A percentile compares a stretch with the other conserved stretches of the same genome.
Evolutionary conservation across 805 yeast genomes (phyloP).

Genomic region (Nakazawaea molendinolei): DNA sequence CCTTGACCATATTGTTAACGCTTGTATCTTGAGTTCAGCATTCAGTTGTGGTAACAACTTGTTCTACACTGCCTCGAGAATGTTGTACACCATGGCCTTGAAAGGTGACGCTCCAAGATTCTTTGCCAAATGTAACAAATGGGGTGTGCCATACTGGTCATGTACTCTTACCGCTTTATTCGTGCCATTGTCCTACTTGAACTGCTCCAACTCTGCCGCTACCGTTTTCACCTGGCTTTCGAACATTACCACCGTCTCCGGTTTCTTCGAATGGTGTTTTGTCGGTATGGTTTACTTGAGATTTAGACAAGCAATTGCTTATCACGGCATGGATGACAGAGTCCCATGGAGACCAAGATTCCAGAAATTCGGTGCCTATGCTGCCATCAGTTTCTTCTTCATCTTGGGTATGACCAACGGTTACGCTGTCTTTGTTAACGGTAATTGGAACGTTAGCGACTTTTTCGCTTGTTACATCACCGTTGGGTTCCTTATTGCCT

Average conservation of each 20-base stretch:
- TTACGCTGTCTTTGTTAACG: slow-evolving; percentile 55
- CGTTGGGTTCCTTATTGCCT: slow-evolving; percentile 43
- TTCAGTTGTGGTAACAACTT: slow-evolving; percentile 56
- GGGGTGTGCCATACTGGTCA: slow-evolving; percentile 57
- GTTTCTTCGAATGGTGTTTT: slow-evolving; percentile 55
- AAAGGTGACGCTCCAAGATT: slow-evolving; percentile 54
- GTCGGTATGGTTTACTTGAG: slow-evolving; percentile 52
- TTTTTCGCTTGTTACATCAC: slow-evolving; percentile 72
- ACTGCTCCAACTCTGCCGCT: slow-evolving; percentile 50
- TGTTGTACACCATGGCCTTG: slow-evolving; percentile 53
- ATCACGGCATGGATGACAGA: slow-evolving; percentile 38
- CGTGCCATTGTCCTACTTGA: slow-evolving; percentile 45
- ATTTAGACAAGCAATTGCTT: slow-evolving; percentile 39
- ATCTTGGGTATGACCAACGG: slow-evolving; percentile 64
- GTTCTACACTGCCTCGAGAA: slow-evolving; percentile 43
- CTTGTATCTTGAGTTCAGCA: slow-evolving; percentile 48
- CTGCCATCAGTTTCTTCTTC: slow-evolving; percentile 40
- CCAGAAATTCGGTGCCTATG: slow-evolving; percentile 54
- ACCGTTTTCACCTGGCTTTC: slow-evolving; percentile 59
- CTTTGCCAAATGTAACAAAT: slow-evolving; percentile 47
- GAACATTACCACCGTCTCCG: slow-evolving; percentile 55
- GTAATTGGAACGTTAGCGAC: slow-evolving; percentile 42
- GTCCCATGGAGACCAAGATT: slow-evolving; percentile 49
- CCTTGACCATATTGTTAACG: slow-evolving; percentile 57
- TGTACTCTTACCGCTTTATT: slow-evolving; percentile 32